Conservation (phyloP, 2,329 filamentous ascomycete species). For the Zasmidium cellare region DNA sequence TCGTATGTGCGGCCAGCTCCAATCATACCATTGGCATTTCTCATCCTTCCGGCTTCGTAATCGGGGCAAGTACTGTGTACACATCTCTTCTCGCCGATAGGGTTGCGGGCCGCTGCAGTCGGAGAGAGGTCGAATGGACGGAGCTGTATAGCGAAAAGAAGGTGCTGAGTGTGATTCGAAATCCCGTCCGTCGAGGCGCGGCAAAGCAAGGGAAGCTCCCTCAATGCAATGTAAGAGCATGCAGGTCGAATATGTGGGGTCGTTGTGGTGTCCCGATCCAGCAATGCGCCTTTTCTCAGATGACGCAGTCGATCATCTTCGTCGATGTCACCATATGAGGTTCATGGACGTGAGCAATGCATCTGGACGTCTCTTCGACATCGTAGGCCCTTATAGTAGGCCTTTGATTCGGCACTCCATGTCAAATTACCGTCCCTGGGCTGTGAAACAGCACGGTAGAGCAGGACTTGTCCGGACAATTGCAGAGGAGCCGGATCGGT, state of each 20-base stretch:
- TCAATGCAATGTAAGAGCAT: background rate
- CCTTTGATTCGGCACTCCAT: slow-evolving; percentile 1
- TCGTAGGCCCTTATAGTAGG: slow-evolving; percentile 1
- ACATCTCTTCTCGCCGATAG: slow-evolving; percentile 2
- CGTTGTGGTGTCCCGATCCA: background rate
- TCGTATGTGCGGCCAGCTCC: slow-evolving; percentile 2
- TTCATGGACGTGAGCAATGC: background rate
- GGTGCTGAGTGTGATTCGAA: background rate
- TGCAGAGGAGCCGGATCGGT: background rate
- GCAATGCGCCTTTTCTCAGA: background rate
- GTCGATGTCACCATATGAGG: background rate
- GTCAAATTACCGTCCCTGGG: slow-evolving; percentile 1
- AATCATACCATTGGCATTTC: background rate
- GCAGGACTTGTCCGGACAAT: background rate
- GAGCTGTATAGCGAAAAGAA: background rate
- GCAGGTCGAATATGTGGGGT: background rate
- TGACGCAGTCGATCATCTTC: slow-evolving; percentile 4
- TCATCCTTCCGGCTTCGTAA: slow-evolving; percentile 7
- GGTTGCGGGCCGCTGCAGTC: slow-evolving; percentile 7
- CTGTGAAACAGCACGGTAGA: background rate
- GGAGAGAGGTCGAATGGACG: background rate
- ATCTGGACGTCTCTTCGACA: background rate
- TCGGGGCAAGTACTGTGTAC: background rate
- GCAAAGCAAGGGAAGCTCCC: background rate
- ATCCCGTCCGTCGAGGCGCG: background rate